A percentile compares a stretch with the other conserved stretches of the same genome.
Conservation (phyloP, 331 rosid species). For the Acacia pycnantha region DNA sequence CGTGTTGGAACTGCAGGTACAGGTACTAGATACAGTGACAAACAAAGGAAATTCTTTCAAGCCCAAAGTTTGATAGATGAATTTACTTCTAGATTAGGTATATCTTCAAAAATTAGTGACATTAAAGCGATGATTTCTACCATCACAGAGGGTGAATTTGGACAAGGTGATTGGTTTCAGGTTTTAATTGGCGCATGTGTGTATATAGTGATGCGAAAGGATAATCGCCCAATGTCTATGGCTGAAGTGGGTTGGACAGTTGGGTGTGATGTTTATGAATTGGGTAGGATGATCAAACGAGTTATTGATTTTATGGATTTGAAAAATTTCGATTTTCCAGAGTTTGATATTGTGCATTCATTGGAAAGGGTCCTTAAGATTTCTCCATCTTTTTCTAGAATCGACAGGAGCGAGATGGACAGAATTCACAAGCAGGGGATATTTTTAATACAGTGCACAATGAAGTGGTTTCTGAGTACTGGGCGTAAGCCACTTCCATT, state of each 20-base stretch:
- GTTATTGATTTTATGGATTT: constrained; percentile 52
- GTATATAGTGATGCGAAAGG: too few relatives aligned
- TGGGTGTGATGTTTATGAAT: constrained; percentile 53
- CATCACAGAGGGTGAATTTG: too few relatives aligned
- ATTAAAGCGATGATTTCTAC: too few relatives aligned
- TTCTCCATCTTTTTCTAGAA: constrained; percentile 17
- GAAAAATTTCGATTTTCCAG: constrained; percentile 46
- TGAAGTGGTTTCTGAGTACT: constrained; percentile 72
- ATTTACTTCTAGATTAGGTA: too few relatives aligned
- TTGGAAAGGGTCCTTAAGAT: constrained; percentile 50
- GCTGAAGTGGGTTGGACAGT: constrained; percentile 51
- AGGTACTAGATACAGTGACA: constrained; percentile 15
- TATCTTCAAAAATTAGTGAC: too few relatives aligned
- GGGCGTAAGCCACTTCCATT: constrained; percentile 70
- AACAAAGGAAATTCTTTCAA: too few relatives aligned
- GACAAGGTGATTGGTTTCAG: too few relatives aligned
- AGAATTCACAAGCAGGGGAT: constrained; percentile 60
- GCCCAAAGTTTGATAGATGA: too few relatives aligned
- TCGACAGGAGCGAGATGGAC: constrained; percentile 34
- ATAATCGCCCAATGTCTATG: background rate
- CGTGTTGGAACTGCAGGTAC: constrained; percentile 58
- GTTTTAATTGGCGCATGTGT: too few relatives aligned
- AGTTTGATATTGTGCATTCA: constrained; percentile 54
- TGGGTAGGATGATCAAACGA: constrained; percentile 62
- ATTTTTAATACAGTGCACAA: constrained; percentile 64